A percentile compares a stretch with the other conserved stretches of the same genome.
Evolutionary conservation across 306 rosid species (phyloP).

Genomic region (Pyrus bretschneideri): DNA sequence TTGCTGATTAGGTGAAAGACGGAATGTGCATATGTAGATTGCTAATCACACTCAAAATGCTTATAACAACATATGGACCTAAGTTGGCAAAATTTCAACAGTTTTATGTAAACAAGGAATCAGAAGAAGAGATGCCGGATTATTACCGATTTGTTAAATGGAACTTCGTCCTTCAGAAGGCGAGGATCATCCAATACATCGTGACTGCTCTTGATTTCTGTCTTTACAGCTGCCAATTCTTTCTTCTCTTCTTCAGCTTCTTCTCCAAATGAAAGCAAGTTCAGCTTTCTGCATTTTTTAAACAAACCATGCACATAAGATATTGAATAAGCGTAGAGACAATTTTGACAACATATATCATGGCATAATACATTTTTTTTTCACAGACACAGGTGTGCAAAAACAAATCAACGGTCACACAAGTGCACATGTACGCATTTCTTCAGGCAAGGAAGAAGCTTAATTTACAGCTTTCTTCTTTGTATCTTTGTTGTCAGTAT

Average conservation of each 20-base stretch:
- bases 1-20: background rate
- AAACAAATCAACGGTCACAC: background rate
- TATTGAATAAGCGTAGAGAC: background rate
- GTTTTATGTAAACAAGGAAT: slow-evolving; percentile 9
- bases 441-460: slow-evolving; percentile 13
- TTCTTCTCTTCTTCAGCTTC: slow-evolving; percentile 97
- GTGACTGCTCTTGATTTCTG: slow-evolving; percentile 91
- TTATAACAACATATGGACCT: background rate
- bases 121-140: background rate
- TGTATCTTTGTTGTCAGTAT: slow-evolving; percentile 45
- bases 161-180: slow-evolving; percentile 60
- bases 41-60: background rate
- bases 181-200: slow-evolving; percentile 97
- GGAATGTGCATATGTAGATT: background rate
- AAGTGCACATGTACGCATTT: background rate
- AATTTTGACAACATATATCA: background rate
- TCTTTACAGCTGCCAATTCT: slow-evolving; percentile 65
- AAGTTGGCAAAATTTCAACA: slow-evolving; percentile 10
- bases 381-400: background rate
- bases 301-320: slow-evolving; percentile 9
- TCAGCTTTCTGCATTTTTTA: slow-evolving; percentile 55
- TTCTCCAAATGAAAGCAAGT: slow-evolving; percentile 90
- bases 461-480: slow-evolving; percentile 85
- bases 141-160: slow-evolving; percentile 46
- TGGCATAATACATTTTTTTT: background rate